Evolutionary conservation across 331 rosid genomes (phyloP).

Genomic region (Rosa hybrid): DNA sequence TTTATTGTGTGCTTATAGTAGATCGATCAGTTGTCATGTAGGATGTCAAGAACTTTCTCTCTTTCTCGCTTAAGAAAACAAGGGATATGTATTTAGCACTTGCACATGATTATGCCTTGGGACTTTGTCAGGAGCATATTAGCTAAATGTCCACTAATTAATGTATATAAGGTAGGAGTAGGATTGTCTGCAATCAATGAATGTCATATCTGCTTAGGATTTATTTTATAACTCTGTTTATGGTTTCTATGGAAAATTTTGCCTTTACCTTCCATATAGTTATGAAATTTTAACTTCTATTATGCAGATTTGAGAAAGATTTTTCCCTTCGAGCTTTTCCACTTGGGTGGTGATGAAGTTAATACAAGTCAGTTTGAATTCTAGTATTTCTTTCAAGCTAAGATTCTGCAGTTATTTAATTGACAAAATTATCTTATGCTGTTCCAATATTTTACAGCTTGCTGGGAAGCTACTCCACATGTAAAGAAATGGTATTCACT

Average conservation of each 20-base stretch:
- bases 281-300: slow-evolving; percentile 12
- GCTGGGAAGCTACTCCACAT: slow-evolving; percentile 76
- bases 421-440: slow-evolving; percentile 13
- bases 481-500: slow-evolving; percentile 73
- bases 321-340: slow-evolving; percentile 95
- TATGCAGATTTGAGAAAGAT: slow-evolving; percentile 83
- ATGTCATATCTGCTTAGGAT: background rate
- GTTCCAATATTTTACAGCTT: slow-evolving; percentile 60
- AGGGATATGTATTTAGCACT: background rate
- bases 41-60: slow-evolving; percentile 1
- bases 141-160: background rate
- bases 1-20: background rate
- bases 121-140: background rate
- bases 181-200: background rate
- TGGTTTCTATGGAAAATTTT: background rate
- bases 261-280: background rate
- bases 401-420: slow-evolving; percentile 23
- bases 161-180: background rate
- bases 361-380: slow-evolving; percentile 69
- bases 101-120: background rate
- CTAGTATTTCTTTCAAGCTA: slow-evolving; percentile 25
- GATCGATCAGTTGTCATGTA: background rate
- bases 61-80: background rate
- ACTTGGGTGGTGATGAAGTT: slow-evolving; percentile 99
- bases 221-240: background rate